A percentile compares a stretch with the other conserved stretches of the same genome.
phyloP scores from a whole-genome alignment of 306 rosid genomes.

The Medicago truncatula region DNA sequence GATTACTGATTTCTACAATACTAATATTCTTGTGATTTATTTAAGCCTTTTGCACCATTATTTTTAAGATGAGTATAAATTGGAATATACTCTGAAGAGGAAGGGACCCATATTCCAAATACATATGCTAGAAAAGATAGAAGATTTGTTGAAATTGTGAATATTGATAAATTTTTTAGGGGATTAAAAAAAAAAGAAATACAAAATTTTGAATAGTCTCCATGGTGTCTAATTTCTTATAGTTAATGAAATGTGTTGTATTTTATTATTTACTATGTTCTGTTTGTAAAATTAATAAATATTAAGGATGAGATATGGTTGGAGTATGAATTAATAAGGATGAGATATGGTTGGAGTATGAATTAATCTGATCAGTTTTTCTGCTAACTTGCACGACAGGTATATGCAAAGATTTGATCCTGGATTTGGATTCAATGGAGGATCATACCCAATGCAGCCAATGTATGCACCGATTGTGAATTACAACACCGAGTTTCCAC shows the following conservation, averaged over 20 bases:
- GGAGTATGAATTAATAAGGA: conserved; percentile 7
- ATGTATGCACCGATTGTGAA: conserved; percentile 85
- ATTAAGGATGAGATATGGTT: not conserved
- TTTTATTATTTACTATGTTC: conserved; percentile 11
- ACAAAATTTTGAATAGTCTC: not conserved
- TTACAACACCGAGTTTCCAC: conserved; percentile 96
- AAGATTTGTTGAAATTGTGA: not conserved
- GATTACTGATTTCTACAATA: no score
- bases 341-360: conserved; percentile 12
- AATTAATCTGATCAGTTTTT: conserved; percentile 1
- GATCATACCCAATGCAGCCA: conserved; percentile 85
- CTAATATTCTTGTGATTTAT: not conserved
- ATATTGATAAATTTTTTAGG: not conserved
- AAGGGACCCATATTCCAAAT: conserved; percentile 3
- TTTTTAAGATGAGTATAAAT: not conserved
- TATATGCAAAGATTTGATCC: conserved; percentile 98
- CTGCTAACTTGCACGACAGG: conserved; percentile 55
- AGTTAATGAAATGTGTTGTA: not conserved
- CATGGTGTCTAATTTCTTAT: not conserved
- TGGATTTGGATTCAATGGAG: conserved; percentile 95
- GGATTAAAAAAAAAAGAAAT: not conserved
- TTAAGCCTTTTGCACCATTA: not conserved
- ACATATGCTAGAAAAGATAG: conserved; percentile 24
- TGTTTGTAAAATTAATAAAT: not conserved
- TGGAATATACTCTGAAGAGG: conserved; percentile 5